Conservation (phyloP, 345 rosid species). For the Euclidium syriacum region DNA sequence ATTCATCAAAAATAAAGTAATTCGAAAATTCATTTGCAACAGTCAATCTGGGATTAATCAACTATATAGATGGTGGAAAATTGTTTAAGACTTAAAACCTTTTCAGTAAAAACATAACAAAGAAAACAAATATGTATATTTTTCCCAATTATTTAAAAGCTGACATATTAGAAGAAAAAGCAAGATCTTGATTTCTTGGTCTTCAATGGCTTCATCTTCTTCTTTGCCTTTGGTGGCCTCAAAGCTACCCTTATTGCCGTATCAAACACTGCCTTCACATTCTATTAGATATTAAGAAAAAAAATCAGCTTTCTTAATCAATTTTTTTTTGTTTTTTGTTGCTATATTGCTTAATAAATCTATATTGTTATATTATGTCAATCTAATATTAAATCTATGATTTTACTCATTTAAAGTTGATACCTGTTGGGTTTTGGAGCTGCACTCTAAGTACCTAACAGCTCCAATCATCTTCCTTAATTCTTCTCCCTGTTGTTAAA, state of each 20-base stretch:
- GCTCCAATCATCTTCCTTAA: slow-evolving; percentile 70
- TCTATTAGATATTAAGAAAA: slow-evolving; percentile 29
- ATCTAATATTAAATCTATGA: not conserved
- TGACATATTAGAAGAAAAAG: slow-evolving; percentile 36
- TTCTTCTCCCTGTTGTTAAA: slow-evolving; percentile 57
- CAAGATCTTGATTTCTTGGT: slow-evolving; percentile 39
- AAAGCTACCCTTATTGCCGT: slow-evolving; percentile 60
- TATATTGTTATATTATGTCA: too few relatives aligned
- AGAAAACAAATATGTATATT: not conserved
- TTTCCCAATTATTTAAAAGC: not conserved
- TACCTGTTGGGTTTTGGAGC: slow-evolving; percentile 86
- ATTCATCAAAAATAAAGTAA: too few relatives aligned
- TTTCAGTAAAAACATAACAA: not conserved
- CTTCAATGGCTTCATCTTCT: slow-evolving; percentile 33
- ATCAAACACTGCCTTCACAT: slow-evolving; percentile 75
- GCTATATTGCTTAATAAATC: too few relatives aligned
- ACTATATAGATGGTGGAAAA: not conserved
- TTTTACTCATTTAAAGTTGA: not conserved
- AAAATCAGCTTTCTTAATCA: not conserved
- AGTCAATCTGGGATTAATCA: not conserved
- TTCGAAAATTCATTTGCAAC: not conserved
- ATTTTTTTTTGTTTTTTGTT: too few relatives aligned
- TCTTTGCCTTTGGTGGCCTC: slow-evolving; percentile 62
- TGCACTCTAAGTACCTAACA: slow-evolving; percentile 65
- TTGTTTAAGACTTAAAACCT: not conserved